Percentiles rank a stretch among this genome's conserved stretches.
Conservation (phyloP, 108 stramenopile genomes). For the Craspedostauros australis region DNA sequence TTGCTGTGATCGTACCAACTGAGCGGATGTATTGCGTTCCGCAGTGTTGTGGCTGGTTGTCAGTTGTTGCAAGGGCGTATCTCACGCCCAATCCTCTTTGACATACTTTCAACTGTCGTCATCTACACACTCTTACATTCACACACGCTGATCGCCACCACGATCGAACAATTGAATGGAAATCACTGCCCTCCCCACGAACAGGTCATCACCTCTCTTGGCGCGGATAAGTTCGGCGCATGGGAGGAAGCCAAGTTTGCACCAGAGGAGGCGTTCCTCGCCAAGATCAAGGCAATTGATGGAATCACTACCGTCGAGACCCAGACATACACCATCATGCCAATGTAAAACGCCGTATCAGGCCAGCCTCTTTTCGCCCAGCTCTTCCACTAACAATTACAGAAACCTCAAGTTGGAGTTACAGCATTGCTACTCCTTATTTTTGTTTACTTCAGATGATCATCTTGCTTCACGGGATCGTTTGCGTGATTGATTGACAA, state of each 20-base stretch:
- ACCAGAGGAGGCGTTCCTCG: slow-evolving; percentile 60
- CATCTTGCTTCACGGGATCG: too few species aligned
- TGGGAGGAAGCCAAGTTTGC: slow-evolving; percentile 46
- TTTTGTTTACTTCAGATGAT: too few species aligned
- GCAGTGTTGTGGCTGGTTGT: background rate
- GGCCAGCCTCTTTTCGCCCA: too few species aligned
- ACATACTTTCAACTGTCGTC: background rate
- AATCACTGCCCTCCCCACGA: background rate
- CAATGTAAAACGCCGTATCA: too few species aligned
- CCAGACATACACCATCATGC: slow-evolving; percentile 73
- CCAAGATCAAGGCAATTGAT: slow-evolving; percentile 71
- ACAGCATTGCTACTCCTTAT: too few species aligned
- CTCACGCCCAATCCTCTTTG: background rate
- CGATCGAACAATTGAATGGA: background rate
- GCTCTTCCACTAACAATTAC: too few species aligned
- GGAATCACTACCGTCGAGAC: slow-evolving; percentile 84
- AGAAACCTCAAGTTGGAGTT: too few species aligned
- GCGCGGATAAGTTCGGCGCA: slow-evolving; percentile 38
- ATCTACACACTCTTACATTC: slow-evolving; percentile 1
- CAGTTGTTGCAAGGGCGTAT: background rate
- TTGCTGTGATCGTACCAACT: background rate
- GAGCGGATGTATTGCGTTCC: background rate
- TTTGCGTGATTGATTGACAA: too few species aligned
- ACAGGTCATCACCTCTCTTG: slow-evolving; percentile 16
- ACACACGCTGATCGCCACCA: background rate